Base-by-base conservation (phyloP, 2,329 filamentous ascomycete species). In the Aspergillus melleus region DNA sequence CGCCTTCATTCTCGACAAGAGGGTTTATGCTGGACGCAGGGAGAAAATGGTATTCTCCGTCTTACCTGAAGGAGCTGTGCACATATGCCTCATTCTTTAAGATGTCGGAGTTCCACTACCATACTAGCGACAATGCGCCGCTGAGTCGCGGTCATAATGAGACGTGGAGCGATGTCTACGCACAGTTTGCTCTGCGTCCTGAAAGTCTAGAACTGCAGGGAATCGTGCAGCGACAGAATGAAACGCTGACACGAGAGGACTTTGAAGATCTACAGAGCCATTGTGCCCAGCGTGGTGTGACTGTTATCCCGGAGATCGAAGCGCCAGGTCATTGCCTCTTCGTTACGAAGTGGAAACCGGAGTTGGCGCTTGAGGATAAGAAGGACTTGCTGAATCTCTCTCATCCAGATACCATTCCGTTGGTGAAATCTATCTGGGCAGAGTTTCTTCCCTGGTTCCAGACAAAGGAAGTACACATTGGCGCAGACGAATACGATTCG, bases 31-130 rank as follows among this genome's bases (percentile, higher is more conserved):
- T 87, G 4, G 85, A 87, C 57, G 79, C 74, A 3, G 85, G 78
- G 1, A 78, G 84, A 2, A 83, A 86, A 66, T 87, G 80, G 68
- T 87, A 86, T 63, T 80, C 84, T 0, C 73, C 78, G 6, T 74
- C 79, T 14, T 86, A 85, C 61, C 66, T 87, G 16, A 76, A 79
- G 46, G 84, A 86, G n/a, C 73, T 87, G 62, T 87, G 85, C 70
- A 78, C 80, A 0, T 87, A 86, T 69, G 81, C 85, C 62, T 86
- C 84, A 29, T 86, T 84, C 67, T 87, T 85, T 74, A 87, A 87
- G 66, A 80, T 86, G 63, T 86, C 85, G 62, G 80, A 80, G 1
- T 82, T 87, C 55, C 85, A 87, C 49, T 70, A 86, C 19, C 85
- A 87, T 66, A 75, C 85, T 3, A 84, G 80, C 61, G 85, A 87